phyloP scores from a whole-genome alignment of 257 asterid genomes.

The Solanum bulbocastanum region DNA sequence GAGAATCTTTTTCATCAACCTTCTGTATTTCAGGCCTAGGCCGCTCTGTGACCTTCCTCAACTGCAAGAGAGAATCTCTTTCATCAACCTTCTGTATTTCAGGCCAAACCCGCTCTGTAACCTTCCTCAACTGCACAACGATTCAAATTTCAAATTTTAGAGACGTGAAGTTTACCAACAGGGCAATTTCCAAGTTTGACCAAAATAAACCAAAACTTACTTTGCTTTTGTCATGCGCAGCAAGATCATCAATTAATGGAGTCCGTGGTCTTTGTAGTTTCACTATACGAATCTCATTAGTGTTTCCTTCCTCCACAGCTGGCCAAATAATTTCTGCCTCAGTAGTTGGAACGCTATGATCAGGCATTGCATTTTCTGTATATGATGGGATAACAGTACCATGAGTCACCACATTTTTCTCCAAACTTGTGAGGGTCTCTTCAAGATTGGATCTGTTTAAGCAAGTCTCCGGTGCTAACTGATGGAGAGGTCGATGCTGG shows the following conservation, averaged over 20 bases:
- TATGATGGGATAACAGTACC: neutral
- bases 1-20: conserved; percentile 31
- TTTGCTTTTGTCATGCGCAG: conserved; percentile 74
- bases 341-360: conserved; percentile 10
- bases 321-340: conserved; percentile 26
- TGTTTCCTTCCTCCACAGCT: conserved; percentile 34
- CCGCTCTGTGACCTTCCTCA: conserved; percentile 28
- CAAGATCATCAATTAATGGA: conserved; percentile 65
- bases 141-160: conserved; percentile 12
- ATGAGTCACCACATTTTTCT: neutral
- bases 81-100: conserved; percentile 48
- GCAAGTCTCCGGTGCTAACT: conserved; percentile 11
- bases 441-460: conserved; percentile 9
- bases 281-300: conserved; percentile 22
- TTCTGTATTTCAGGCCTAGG: conserved; percentile 34
- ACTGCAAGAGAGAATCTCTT: conserved; percentile 56
- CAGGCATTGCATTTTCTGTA: conserved; percentile 18
- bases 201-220: conserved; percentile 26
- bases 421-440: neutral
- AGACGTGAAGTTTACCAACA: conserved; percentile 1
- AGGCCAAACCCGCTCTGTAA: conserved; percentile 42
- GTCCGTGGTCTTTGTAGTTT: conserved; percentile 54
- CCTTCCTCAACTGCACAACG: conserved; percentile 74
- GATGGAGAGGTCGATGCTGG: conserved; percentile 3
- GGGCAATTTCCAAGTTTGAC: neutral